phyloP scores from a whole-genome alignment of 768 basidiomycete genomes.

The Boletus subcaerulescens region DNA sequence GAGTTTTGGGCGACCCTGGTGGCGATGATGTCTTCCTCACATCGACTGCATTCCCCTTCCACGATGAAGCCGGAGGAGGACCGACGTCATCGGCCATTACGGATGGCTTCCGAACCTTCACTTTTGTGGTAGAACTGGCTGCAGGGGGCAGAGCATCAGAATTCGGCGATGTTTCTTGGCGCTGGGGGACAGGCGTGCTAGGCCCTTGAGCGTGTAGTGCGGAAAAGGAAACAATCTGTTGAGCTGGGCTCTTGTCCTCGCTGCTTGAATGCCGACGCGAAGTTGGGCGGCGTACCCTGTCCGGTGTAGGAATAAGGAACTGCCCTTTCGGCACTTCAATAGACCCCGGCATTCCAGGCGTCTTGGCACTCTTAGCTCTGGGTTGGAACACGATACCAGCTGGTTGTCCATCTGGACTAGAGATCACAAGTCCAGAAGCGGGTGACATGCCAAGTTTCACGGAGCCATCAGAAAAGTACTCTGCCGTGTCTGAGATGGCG shows the following conservation, averaged over 20 bases:
- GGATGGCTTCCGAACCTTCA: slow-evolving; percentile 30
- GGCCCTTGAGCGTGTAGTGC: slow-evolving; percentile 24
- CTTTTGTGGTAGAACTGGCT: slow-evolving; percentile 11
- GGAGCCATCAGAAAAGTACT: slow-evolving; percentile 64
- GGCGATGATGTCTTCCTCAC: slow-evolving; percentile 33
- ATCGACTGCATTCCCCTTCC: slow-evolving; percentile 30
- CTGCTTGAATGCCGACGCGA: slow-evolving; percentile 27
- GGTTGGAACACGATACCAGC: slow-evolving; percentile 98
- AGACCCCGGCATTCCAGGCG: slow-evolving; percentile 28
- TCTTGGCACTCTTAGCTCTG: slow-evolving; percentile 40
- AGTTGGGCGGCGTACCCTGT: slow-evolving; percentile 25
- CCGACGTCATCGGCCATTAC: slow-evolving; percentile 28
- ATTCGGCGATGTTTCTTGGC: slow-evolving; percentile 25
- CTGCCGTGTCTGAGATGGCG: slow-evolving; percentile 65
- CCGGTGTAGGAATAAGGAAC: slow-evolving; percentile 28
- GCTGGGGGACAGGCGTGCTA: slow-evolving; percentile 10
- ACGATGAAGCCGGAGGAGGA: slow-evolving; percentile 10
- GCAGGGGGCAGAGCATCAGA: slow-evolving; percentile 18
- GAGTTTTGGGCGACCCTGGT: slow-evolving; percentile 31
- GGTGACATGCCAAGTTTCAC: slow-evolving; percentile 70
- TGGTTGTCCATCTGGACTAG: slow-evolving; percentile 90
- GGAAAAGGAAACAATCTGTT: slow-evolving; percentile 28
- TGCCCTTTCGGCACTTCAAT: slow-evolving; percentile 50
- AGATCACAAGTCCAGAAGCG: slow-evolving; percentile 84
- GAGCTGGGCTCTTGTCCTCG: slow-evolving; percentile 28